Base-by-base conservation (phyloP, 257 asterid species). In the Verbascum thapsus region DNA sequence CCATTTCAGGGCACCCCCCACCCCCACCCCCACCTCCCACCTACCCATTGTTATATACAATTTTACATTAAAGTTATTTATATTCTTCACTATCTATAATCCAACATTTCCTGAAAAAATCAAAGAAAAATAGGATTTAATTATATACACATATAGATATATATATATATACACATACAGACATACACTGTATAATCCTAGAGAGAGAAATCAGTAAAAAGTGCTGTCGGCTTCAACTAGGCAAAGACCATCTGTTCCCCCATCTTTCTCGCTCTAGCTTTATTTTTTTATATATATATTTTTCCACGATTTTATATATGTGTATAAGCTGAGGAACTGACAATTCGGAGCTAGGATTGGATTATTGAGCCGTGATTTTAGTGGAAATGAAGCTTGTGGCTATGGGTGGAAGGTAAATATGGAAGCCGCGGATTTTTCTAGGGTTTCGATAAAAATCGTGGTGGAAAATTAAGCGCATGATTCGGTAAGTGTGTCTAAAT, bases 141-240 rank as follows among this genome's bases (percentile, higher is more conserved):
- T 10, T 5, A 44, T 61, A 30, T 5, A 58, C 55, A 41, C 4
- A 17, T 10, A 13, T n/a, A 48, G 23, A 72, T 44, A 70, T 42
- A 47, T 51, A 52, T 42, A 22, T 37, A 48, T 40, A 45, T 32
- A 37, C 56, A 45, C 10, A n/a, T 51, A 52, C 43, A 22, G 34
- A 48, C 35, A 45, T 32, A 37, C 56, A 45, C 10, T 48, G 15
- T 43, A 58, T 49, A 38, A 47, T 60, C 76, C 19, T 53, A 55
- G 81, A 74, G 79, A 77, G 80, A 75, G 80, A 73, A 63, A 58
- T 22, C 76, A 63, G 53, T 19, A 10, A 61, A n/a, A 72, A 51
- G 38, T 17, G 58, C 81, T 89, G 95, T 89, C 95, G 95, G 95
- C 89, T 86, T 89, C 85, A 73, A 72, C 89, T 91, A 79, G 86